Evolutionary conservation across 768 basidiomycete species (phyloP).

Genomic region (Tylopilus balloui): DNA sequence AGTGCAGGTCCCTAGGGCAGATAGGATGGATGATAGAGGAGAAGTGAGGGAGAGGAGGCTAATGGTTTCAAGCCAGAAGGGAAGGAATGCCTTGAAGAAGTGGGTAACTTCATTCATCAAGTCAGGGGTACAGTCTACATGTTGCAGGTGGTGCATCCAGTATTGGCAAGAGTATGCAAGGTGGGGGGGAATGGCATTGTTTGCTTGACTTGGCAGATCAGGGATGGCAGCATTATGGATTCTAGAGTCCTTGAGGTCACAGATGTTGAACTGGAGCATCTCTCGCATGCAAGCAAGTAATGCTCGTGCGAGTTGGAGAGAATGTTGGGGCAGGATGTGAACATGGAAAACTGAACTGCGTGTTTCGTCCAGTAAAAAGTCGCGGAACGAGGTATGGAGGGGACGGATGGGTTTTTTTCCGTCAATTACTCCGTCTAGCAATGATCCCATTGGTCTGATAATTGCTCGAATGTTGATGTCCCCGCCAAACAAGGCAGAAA

Average conservation of each 20-base stretch:
- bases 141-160: no score
- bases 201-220: not conserved
- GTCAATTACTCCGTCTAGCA: not conserved
- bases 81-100: not conserved
- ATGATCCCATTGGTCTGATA: no score
- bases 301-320: not conserved
- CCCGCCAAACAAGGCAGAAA: not conserved
- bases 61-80: no score
- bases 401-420: not conserved
- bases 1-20: not conserved
- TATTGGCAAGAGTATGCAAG: not conserved
- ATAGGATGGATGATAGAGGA: not conserved
- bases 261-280: no score
- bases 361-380: not conserved
- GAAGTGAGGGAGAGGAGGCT: not conserved
- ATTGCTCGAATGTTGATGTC: no score
- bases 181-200: not conserved
- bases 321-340: not conserved
- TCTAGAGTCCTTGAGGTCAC: no score
- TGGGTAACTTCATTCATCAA: not conserved
- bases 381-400: no score
- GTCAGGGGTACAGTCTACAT: no score
- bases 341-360: not conserved
- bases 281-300: not conserved
- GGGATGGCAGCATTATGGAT: not conserved